A percentile compares a stretch with the other conserved stretches of the same genome.
These are phyloP conservation scores for Plantago major DNA, from an alignment of 257 asterid species.

Conservation along the genomic window DNA sequence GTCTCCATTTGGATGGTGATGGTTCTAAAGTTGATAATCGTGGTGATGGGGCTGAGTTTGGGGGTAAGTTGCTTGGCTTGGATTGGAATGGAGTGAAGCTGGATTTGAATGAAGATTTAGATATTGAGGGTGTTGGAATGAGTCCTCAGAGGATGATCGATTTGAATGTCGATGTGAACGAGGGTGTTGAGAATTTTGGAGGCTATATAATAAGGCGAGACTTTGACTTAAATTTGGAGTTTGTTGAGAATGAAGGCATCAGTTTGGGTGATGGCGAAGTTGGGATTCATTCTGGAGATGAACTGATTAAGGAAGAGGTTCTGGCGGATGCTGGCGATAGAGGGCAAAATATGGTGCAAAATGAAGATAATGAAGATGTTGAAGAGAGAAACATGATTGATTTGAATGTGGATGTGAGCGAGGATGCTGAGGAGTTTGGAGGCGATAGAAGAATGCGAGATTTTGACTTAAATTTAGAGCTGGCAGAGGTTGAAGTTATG, in stretches of 20 bases:
- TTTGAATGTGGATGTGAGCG: conserved; percentile 69
- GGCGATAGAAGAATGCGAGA: conserved; percentile 20
- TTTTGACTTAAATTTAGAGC: conserved; percentile 32
- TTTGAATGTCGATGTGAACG: conserved; percentile 64
- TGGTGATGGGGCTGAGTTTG: conserved; percentile 29
- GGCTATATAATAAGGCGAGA: conserved; percentile 30
- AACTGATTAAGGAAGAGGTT: conserved; percentile 19
- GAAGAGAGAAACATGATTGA: conserved; percentile 29
- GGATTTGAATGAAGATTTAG: conserved; percentile 29
- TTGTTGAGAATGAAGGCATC: conserved; percentile 45
- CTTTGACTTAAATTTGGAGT: conserved; percentile 79
- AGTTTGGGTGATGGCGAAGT: conserved; percentile 24
- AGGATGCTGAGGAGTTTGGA: conserved; percentile 68
- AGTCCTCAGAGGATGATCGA: conserved; percentile 37
- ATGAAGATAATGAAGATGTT: conserved; percentile 20
- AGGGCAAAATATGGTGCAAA: conserved; percentile 21
- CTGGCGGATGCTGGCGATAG: conserved; percentile 14
- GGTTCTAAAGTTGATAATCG: conserved; percentile 32
- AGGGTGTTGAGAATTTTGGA: conserved; percentile 26
- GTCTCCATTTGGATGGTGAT: conserved; percentile 35
- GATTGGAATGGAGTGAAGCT: conserved; percentile 36
- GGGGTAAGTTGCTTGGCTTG: conserved; percentile 52
- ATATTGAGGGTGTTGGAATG: conserved; percentile 18
- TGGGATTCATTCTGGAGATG: conserved; percentile 10
- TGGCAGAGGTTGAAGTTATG: too few relatives aligned